Base-by-base conservation (phyloP, 331 rosid species). In the Arachis monticola region DNA sequence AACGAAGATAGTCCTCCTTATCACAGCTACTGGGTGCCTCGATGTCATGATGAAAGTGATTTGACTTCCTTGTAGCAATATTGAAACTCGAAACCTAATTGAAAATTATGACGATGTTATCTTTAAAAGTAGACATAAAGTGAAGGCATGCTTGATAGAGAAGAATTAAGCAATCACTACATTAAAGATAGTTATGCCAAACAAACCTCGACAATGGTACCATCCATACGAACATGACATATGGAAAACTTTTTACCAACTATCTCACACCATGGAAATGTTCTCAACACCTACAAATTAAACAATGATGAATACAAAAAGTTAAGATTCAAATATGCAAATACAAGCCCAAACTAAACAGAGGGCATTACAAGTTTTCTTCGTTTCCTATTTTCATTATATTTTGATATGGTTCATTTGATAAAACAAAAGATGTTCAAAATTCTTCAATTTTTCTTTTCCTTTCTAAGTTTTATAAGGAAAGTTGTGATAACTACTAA, bases 41-140 rank as follows among this genome's bases (percentile, higher is more conserved):
- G 53, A 12, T 44, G 48, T 77, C 78, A 76, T 63, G 56, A 17
- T 17, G 22, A 17, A 17, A 17, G 22, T 17, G 22, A 17, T 17
- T 17, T 17, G 22, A 48, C 30, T 59, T 81, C 55, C 60, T 35
- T 58, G 72, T 66, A 4, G 78, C 5, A 38, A 86, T 85, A 76
- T 84, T 81, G 75, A 87, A 88, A 85, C 94, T 91, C 45, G 92
- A 87, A 67, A 91, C 97, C 97, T 91, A 70, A 66, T 48, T 64
- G 72, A 32, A 13, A 6, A 61, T 60, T 5, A 61, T n/a, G 22
- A 52, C 22, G 22, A 17, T 17, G 22, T 17, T 17, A 7, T 61
- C 50, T 53, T 1, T 22, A 67, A 6, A 70, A n/a, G 69, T 14
- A 41, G 50, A 67, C 51, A 47, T 17, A 17, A 17, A 17, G 22